Percentiles rank a stretch among this genome's conserved stretches.
Conservation (phyloP, 2,329 filamentous ascomycete species). For the Colletotrichum eleusines region DNA sequence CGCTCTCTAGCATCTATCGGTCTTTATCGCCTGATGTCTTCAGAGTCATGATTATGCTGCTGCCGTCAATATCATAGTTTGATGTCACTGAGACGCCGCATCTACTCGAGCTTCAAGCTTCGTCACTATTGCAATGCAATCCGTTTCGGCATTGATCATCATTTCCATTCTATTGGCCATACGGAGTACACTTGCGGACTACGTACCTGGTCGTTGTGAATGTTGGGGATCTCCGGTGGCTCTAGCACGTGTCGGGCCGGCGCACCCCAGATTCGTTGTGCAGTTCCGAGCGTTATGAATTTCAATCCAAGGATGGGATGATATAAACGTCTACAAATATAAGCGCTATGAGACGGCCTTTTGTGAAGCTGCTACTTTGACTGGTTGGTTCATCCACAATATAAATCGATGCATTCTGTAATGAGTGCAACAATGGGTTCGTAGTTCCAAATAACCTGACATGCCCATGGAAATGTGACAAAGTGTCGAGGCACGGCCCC, state of each 20-base stretch:
- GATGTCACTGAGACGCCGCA: not conserved
- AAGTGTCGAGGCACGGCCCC: not conserved
- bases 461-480: too few species aligned
- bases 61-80: not conserved
- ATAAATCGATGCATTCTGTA: not conserved
- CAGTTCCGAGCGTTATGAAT: not conserved
- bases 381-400: too few species aligned
- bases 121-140: not conserved
- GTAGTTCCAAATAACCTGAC: too few species aligned
- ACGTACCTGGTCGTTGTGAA: not conserved
- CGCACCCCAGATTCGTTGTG: not conserved
- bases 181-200: not conserved
- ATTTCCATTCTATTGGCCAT: not conserved
- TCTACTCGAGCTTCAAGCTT: not conserved
- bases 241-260: slow-evolving; percentile 3
- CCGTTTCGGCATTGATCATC: too few species aligned
- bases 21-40: not conserved
- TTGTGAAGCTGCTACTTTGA: too few species aligned
- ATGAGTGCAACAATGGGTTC: not conserved
- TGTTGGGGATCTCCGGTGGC: slow-evolving; percentile 35
- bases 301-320: not conserved
- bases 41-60: not conserved
- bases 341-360: too few species aligned
- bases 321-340: not conserved
- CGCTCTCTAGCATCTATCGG: not conserved